Base-by-base conservation (phyloP, 148 eudicot genomes). In the Silene latifolia region DNA sequence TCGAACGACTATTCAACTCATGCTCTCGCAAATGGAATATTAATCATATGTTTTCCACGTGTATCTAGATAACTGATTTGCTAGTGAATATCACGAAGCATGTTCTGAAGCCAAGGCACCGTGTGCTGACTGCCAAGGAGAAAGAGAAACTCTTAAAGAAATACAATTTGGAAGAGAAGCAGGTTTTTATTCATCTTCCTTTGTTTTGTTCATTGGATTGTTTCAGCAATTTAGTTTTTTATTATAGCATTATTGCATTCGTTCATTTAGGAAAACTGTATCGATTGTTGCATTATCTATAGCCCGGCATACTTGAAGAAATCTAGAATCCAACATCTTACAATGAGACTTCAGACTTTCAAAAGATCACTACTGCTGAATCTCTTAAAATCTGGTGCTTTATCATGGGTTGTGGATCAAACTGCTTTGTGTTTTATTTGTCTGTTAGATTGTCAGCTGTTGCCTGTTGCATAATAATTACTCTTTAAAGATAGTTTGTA, bases 81-180 rank as follows among this genome's bases (percentile, higher is more conserved):
- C 95, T 94, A 48, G 86, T 91, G 75, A 94, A 94, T 74, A 79
- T 91, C 47, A 94, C 98, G 6, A 91, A 84, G 77, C 98, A 94
- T 79, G 90, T 78, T 19, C 76, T 91, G 77, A 91, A 91, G 87
- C 98, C 98, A 56, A 88, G 80, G 76, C 97, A 91, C 80, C 83
- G 82, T 60, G 83, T 94, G n/a, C 75, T 92, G 54, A 87, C 83
- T 5, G 81, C 83, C 62, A 70, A 79, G 63, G 98, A 90, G 83
- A 94, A 94, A 78, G 73, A 86, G 71, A 78, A 73, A 76, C 97
- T 94, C 65, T 74, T 94, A 7, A 83, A 88, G 81, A 86, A 91
- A 83, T 91, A 78, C 77, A 90, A 80, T 85, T 73, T 94, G 80
- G 87, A 91, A 29, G 98, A 94, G 73, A 88, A 91, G 56, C 97